phyloP scores from a whole-genome alignment of 176 grass and related monocot species.

The Tuctoria greenei region DNA sequence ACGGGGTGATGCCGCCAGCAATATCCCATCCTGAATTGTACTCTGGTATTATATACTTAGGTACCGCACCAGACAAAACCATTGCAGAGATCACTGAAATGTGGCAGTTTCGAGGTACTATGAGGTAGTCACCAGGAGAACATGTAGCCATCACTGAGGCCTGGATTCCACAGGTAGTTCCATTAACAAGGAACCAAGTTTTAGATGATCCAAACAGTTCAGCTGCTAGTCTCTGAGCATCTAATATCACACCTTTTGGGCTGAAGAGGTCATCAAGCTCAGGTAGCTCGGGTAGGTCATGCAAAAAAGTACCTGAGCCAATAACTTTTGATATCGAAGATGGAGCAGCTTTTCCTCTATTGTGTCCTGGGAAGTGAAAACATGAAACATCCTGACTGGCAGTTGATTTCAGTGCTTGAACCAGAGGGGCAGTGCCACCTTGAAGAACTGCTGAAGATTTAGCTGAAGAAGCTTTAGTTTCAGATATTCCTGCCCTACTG shows the following conservation, averaged over 20 bases:
- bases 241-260: constrained; percentile 71
- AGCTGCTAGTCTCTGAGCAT: constrained; percentile 60
- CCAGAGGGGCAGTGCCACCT: constrained; percentile 44
- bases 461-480: constrained; percentile 2
- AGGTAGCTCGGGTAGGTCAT: constrained; percentile 79
- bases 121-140: constrained; percentile 53
- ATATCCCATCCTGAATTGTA: constrained; percentile 79
- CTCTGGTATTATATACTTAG: constrained; percentile 83
- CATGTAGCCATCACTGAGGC: constrained; percentile 91
- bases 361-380: constrained; percentile 95
- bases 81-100: constrained; percentile 79
- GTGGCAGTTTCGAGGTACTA: constrained; percentile 77
- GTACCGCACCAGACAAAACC: constrained; percentile 61
- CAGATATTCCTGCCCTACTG: background rate
- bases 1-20: constrained; percentile 53
- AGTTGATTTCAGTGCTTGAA: constrained; percentile 63
- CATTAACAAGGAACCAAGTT: constrained; percentile 87
- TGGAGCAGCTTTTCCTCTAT: constrained; percentile 64
- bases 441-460: constrained; percentile 23
- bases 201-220: constrained; percentile 66
- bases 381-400: constrained; percentile 63
- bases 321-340: constrained; percentile 46
- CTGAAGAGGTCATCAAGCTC: constrained; percentile 85
- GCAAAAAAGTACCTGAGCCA: constrained; percentile 39
- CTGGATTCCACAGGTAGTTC: constrained; percentile 83